A percentile compares a stretch with the other conserved stretches of the same genome.
phyloP scores from a whole-genome alignment of 768 basidiomycete genomes.

The Hortiboletus campestris region DNA sequence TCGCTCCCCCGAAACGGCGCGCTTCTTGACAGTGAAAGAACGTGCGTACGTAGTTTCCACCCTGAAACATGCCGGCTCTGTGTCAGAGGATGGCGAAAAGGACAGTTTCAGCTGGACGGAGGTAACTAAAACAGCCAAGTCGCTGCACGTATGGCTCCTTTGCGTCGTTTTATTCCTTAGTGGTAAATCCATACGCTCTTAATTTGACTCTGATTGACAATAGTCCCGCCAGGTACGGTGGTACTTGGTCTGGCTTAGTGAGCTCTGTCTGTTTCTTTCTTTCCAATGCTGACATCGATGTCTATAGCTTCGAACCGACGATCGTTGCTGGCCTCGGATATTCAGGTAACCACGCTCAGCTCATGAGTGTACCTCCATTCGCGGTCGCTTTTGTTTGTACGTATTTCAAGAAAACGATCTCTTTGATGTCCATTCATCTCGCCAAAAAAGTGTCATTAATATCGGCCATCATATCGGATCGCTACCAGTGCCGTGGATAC shows the following conservation, averaged over 20 bases:
- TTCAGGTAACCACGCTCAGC: constrained; percentile 49
- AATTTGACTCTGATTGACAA: background rate
- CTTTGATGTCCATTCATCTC: background rate
- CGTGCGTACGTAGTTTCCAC: constrained; percentile 42
- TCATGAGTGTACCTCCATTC: constrained; percentile 53
- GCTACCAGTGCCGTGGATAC: constrained; percentile 24
- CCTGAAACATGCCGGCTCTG: constrained; percentile 25
- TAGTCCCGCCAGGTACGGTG: constrained; percentile 12
- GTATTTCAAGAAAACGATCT: constrained; percentile 14
- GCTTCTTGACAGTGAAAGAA: constrained; percentile 52
- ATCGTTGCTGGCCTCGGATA: constrained; percentile 66
- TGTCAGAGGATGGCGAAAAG: constrained; percentile 39
- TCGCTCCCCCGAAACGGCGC: constrained; percentile 39
- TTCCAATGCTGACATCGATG: constrained; percentile 37
- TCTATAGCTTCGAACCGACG: constrained; percentile 61
- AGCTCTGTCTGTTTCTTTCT: constrained; percentile 6
- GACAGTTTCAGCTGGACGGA: constrained; percentile 60
- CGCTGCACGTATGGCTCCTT: constrained; percentile 56
- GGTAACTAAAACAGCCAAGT: constrained; percentile 44
- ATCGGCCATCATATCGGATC: constrained; percentile 51
- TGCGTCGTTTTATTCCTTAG: constrained; percentile 51
- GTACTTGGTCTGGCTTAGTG: constrained; percentile 24
- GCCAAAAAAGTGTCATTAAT: constrained; percentile 33
- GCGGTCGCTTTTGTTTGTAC: constrained; percentile 46
- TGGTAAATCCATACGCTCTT: constrained; percentile 31